phyloP scores from a whole-genome alignment of 192 early-diverging fungal species.

The Spizellomyces punctatus region DNA sequence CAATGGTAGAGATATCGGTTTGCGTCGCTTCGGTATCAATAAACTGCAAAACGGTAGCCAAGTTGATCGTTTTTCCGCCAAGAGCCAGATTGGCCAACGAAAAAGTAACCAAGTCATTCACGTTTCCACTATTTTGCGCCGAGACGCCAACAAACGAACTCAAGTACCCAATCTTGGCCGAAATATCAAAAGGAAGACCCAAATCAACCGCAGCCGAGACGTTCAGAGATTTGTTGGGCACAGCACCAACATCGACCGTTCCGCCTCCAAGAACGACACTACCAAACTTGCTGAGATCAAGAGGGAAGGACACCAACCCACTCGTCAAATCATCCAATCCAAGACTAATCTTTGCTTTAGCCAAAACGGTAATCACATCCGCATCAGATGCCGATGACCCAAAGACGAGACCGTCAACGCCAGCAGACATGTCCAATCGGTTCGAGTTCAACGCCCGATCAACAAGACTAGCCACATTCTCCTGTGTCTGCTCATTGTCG shows the following conservation, averaged over 20 bases:
- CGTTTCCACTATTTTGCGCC: background rate
- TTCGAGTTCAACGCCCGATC: slow-evolving; percentile 22
- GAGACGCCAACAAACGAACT: slow-evolving; percentile 13
- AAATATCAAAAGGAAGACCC: slow-evolving; percentile 21
- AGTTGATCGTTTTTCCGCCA: background rate
- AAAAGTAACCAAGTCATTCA: slow-evolving; percentile 21
- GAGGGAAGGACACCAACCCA: slow-evolving; percentile 19
- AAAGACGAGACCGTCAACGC: slow-evolving; percentile 15
- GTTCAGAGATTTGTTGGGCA: slow-evolving; percentile 18
- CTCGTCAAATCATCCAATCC: slow-evolving; percentile 19
- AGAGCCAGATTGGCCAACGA: background rate
- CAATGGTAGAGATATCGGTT: slow-evolving; percentile 18
- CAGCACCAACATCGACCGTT: slow-evolving; percentile 10
- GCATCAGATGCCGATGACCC: slow-evolving; percentile 5
- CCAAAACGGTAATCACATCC: slow-evolving; percentile 27
- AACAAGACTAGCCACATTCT: slow-evolving; percentile 26
- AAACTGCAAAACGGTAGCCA: slow-evolving; percentile 16
- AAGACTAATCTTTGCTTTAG: slow-evolving; percentile 19
- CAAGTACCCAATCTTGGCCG: slow-evolving; percentile 26
- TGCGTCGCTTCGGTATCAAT: slow-evolving; percentile 34
- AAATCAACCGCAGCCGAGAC: slow-evolving; percentile 13
- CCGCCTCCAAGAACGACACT: slow-evolving; percentile 20
- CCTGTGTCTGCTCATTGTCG: slow-evolving; percentile 17
- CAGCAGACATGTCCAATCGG: slow-evolving; percentile 9
- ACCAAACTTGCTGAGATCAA: slow-evolving; percentile 20